These are phyloP conservation scores for Cicer bijugum DNA, from an alignment of 306 rosid genomes.

Conservation along the genomic window DNA sequence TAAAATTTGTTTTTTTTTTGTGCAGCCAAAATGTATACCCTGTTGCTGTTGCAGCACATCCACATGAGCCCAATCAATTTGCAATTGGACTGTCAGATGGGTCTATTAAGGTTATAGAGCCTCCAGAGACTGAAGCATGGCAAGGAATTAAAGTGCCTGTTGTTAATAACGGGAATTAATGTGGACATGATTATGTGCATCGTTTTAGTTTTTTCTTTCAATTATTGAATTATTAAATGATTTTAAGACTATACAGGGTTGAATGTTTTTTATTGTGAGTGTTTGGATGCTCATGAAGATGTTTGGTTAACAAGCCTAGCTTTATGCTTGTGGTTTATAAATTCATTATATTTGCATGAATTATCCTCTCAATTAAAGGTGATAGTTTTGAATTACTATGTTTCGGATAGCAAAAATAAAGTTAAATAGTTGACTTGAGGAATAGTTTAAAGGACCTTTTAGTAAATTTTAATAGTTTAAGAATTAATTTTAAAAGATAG, in stretches of 20 bases:
- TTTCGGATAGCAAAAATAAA: too few relatives aligned
- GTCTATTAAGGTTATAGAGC: constrained; percentile 51
- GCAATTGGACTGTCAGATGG: constrained; percentile 78
- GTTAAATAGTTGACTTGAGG: too few relatives aligned
- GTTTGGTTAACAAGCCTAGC: constrained; percentile 21
- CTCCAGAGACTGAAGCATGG: constrained; percentile 20
- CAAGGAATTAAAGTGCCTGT: constrained; percentile 26
- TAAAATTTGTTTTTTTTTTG: constrained; percentile 17
- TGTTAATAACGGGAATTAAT: neutral
- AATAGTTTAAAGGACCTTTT: too few relatives aligned
- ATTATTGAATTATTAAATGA: neutral
- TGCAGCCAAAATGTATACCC: constrained; percentile 66
- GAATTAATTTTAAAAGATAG: too few relatives aligned
- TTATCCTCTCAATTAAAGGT: constrained; percentile 9
- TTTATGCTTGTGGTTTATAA: constrained; percentile 5
- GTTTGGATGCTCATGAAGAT: constrained; percentile 31
- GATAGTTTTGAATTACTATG: neutral
- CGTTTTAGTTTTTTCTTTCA: constrained; percentile 15
- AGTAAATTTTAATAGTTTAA: too few relatives aligned
- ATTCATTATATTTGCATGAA: neutral
- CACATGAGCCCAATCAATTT: constrained; percentile 62
- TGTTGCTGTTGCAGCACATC: constrained; percentile 63
- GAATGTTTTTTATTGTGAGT: constrained; percentile 30
- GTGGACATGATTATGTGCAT: constrained; percentile 17
- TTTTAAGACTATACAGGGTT: constrained; percentile 39